These are phyloP conservation scores for Zoysia matrella DNA, from an alignment of 202 grass and related monocot genomes.

Conservation along the genomic window DNA sequence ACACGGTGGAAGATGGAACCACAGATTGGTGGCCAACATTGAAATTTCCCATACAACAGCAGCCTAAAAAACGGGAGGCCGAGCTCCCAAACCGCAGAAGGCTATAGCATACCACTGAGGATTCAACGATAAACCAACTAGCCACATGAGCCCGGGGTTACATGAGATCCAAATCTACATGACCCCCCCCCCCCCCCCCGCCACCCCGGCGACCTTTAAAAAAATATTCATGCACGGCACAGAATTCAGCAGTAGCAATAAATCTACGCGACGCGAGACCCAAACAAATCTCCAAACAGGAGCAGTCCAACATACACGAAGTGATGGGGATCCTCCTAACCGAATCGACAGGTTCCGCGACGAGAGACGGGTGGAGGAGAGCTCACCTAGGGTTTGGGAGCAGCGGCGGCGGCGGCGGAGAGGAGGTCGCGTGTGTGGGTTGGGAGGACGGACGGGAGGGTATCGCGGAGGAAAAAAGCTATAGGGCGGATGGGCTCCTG, in stretches of 20 bases:
- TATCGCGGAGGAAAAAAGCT: background rate
- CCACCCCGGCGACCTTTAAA: too few relatives aligned
- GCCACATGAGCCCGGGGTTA: background rate
- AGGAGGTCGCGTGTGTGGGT: background rate
- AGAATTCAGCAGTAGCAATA: background rate
- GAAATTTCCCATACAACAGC: background rate
- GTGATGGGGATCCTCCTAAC: background rate
- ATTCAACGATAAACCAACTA: background rate
- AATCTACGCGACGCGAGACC: background rate
- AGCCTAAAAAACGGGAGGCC: too few relatives aligned
- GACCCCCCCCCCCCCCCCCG: too few relatives aligned
- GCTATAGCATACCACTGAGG: background rate
- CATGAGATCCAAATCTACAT: slow-evolving; percentile 1
- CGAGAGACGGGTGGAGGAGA: background rate
- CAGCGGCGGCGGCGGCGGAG: background rate
- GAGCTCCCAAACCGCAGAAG: background rate
- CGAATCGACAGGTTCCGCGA: background rate
- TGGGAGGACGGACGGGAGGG: background rate
- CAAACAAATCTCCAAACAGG: background rate
- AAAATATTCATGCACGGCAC: too few relatives aligned
- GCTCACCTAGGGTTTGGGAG: background rate
- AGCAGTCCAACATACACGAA: background rate
- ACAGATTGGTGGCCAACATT: background rate
- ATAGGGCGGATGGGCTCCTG: background rate
- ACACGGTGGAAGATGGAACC: background rate